Evolutionary conservation across 192 early-diverging fungal genomes (phyloP).

Genomic region (Mortierella alpina): DNA sequence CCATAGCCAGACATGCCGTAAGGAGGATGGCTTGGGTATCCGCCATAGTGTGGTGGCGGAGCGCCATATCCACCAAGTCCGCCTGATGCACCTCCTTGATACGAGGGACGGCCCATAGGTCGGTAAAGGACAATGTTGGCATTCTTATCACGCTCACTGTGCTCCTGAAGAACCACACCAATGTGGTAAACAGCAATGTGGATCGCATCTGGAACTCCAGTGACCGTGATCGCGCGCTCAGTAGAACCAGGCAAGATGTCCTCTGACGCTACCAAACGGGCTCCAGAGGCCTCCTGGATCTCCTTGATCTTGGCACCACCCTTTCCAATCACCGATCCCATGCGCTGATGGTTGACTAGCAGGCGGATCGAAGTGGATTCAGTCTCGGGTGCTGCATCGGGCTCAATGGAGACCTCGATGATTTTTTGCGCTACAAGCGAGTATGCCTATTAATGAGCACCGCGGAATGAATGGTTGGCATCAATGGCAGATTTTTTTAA

Average conservation of each 20-base stretch:
- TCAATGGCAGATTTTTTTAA: no score
- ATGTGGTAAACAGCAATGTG: constrained; percentile 87
- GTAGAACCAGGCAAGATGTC: constrained; percentile 92
- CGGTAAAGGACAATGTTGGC: constrained; percentile 77
- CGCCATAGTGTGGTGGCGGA: constrained; percentile 42
- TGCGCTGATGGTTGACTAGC: constrained; percentile 86
- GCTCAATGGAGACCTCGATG: constrained; percentile 70
- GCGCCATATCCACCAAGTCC: constrained; percentile 36
- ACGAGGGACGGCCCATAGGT: constrained; percentile 53
- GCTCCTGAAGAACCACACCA: constrained; percentile 79
- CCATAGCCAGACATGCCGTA: constrained; percentile 50
- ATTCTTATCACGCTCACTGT: constrained; percentile 69
- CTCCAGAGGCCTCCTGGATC: constrained; percentile 90
- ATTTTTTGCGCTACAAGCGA: constrained; percentile 81
- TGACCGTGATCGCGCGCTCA: constrained; percentile 88
- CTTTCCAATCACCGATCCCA: constrained; percentile 93
- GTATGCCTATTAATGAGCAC: constrained; percentile 66
- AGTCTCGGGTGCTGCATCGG: constrained; percentile 58
- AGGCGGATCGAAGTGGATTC: constrained; percentile 79
- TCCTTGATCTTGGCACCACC: constrained; percentile 91
- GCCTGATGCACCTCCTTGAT: constrained; percentile 20
- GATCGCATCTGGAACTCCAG: constrained; percentile 86
- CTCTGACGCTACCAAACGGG: constrained; percentile 83
- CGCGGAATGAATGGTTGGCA: no score
- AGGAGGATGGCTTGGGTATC: constrained; percentile 28